Evolutionary conservation across 441 rosid species (phyloP).

Genomic region (Corymbia calophylla): DNA sequence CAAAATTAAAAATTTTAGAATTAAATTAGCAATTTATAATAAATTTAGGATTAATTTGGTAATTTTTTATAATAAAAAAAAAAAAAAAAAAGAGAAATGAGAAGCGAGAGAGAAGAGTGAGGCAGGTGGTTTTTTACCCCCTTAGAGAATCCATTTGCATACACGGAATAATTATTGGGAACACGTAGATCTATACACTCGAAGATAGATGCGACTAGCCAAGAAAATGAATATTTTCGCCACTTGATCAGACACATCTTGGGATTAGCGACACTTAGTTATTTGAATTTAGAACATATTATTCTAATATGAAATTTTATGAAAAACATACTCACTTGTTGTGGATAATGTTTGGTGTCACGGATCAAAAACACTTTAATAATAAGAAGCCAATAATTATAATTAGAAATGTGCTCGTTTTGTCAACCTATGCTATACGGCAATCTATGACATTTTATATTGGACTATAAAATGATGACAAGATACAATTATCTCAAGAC

Average conservation of each 20-base stretch:
- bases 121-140: neutral
- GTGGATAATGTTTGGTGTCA: neutral
- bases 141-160: neutral
- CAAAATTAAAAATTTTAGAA: neutral
- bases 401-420: neutral
- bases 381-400: neutral
- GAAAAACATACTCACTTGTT: neutral
- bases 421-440: neutral
- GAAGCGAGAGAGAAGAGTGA: neutral
- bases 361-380: neutral
- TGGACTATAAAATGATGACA: neutral
- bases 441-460: neutral
- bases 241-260: neutral
- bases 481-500: neutral
- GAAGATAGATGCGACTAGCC: neutral
- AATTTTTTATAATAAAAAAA: no score
- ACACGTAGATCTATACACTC: neutral
- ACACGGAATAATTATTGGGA: neutral
- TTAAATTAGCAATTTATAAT: neutral
- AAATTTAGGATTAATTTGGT: neutral
- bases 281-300: neutral
- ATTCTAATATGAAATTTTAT: neutral
- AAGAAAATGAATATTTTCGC: neutral
- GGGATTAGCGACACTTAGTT: neutral
- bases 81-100: neutral